A percentile compares a stretch with the other conserved stretches of the same genome.
phyloP scores from a whole-genome alignment of 2,329 filamentous ascomycete species.

The Penicillium sp. region DNA sequence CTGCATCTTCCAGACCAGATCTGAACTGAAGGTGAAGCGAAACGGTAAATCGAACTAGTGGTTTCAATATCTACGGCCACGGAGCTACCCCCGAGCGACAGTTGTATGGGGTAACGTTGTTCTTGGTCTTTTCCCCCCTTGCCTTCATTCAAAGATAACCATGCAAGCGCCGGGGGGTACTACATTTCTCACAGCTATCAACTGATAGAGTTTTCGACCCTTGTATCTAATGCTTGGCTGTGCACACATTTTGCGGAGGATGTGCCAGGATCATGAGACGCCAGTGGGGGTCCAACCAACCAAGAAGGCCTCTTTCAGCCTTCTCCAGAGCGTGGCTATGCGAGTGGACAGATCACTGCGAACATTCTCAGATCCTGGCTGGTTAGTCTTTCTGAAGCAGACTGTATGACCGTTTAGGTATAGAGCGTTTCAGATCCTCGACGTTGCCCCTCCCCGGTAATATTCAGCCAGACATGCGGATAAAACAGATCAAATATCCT shows the following conservation, averaged over 20 bases:
- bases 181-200: not conserved
- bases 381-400: slow-evolving; percentile 9
- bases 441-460: slow-evolving; percentile 12
- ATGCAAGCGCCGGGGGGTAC: not conserved
- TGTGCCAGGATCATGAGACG: slow-evolving; percentile 16
- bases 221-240: not conserved
- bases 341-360: slow-evolving; percentile 5
- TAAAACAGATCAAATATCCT: slow-evolving; percentile 6
- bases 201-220: not conserved
- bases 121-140: not conserved
- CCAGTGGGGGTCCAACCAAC: slow-evolving; percentile 9
- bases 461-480: slow-evolving; percentile 8
- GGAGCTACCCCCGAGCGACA: slow-evolving; percentile 16
- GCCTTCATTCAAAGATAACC: not conserved
- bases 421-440: slow-evolving; percentile 23
- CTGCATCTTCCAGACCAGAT: slow-evolving; percentile 5
- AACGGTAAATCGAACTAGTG: slow-evolving; percentile 6
- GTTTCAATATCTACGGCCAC: slow-evolving; percentile 15
- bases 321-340: slow-evolving; percentile 4
- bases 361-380: not conserved
- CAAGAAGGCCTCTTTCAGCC: slow-evolving; percentile 12
- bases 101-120: slow-evolving; percentile 1
- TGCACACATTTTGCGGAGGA: not conserved
- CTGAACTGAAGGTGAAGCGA: slow-evolving; percentile 2
- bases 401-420: slow-evolving; percentile 13